Base-by-base conservation (phyloP, 1,139 yeast species). In the Taiozyma onychis region DNA sequence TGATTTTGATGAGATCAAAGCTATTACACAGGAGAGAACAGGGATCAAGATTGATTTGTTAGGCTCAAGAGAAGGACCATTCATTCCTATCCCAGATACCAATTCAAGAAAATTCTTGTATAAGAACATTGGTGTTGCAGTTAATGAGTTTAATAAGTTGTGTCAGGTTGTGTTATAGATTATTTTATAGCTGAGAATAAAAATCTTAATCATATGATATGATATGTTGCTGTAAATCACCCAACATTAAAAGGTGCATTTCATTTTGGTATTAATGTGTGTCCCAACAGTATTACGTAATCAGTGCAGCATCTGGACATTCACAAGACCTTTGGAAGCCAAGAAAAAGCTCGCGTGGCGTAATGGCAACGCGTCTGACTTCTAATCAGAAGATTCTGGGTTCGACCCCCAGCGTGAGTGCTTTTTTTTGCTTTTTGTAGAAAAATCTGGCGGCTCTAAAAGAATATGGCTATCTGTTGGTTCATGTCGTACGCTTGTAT, bases 61-160 rank as follows among this genome's bases (percentile, higher is more conserved):
- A 60, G 74, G 76, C 8, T 77, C 75, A 39, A 76, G 75, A 46
- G 78, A 77, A 43, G 93, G 93, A 1, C 82, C 83, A 39, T 90
- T 93, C 65, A 80, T 93, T 48, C 96, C 97, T 1, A 75, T 91
- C 41, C 82, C 88, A 0, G 95, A 88, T 52, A 73, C 75, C 44
- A 69, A 77, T 8, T 82, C 84, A 53, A 75, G 93, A 57, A 73
- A 75, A 52, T 85, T 80, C 66, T 69, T 93, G 55, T 90, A 89
- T 72, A 78, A 74, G 56, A 81, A 80, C 61, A 88, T 93, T 59
- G 86, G 85, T 6, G 69, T 85, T 53, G 97, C 97, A 1, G 98
- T 89, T 14, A 77, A 76, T 37, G 89, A 85, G 59, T 89, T 76
- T 68, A 90, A 90, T 65, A 82, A 83, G 70, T 77, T 74, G 46